phyloP scores from a whole-genome alignment of 306 rosid species.

The Acacia confusa region DNA sequence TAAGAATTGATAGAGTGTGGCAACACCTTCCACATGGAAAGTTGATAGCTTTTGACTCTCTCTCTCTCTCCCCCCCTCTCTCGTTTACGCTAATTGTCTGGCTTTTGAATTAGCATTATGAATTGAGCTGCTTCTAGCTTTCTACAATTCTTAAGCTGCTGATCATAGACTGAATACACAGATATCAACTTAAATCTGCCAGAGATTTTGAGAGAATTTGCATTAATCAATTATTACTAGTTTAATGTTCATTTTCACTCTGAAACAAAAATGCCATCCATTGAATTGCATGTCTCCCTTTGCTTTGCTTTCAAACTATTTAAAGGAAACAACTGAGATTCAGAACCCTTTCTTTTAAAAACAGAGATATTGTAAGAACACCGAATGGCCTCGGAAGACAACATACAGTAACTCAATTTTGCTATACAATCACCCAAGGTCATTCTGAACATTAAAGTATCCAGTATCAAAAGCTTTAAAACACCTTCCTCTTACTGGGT shows the following conservation, averaged over 20 bases:
- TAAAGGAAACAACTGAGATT: neutral
- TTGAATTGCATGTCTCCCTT: neutral
- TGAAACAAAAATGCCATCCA: neutral
- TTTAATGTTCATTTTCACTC: neutral
- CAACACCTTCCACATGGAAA: slow-evolving; percentile 1
- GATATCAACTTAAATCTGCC: neutral
- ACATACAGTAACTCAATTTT: neutral
- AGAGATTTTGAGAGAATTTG: neutral
- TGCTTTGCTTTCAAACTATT: neutral
- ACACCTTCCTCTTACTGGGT: neutral
- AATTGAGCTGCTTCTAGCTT: neutral
- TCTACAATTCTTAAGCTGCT: neutral
- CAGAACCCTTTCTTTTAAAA: neutral
- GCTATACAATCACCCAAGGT: neutral
- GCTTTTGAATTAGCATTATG: neutral
- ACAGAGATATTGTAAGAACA: neutral
- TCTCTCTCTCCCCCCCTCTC: neutral
- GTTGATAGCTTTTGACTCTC: neutral
- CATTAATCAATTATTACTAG: neutral
- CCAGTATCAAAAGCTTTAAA: neutral
- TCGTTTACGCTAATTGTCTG: neutral
- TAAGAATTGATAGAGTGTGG: slow-evolving; percentile 20
- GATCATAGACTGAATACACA: neutral
- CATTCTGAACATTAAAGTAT: neutral
- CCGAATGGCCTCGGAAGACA: slow-evolving; percentile 3